Base-by-base conservation (phyloP, 805 yeast genomes). In the Hanseniaspora taiwanica region DNA sequence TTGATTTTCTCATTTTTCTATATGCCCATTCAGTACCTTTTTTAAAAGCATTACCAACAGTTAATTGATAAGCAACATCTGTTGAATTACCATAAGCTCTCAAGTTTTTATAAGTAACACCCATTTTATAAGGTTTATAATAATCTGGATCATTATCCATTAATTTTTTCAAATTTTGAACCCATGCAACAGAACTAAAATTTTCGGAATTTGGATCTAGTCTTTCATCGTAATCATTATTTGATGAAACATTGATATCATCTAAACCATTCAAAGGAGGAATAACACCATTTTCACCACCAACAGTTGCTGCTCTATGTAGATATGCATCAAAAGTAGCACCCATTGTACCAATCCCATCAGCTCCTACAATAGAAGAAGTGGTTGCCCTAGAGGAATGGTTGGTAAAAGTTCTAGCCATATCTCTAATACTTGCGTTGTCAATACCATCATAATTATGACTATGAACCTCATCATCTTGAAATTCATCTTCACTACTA, bases 51-150 rank as follows among this genome's bases (percentile, higher is more conserved):
- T 74, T 77, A 20, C 65, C 46, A 20, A 76, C 69, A 3, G 78
- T 77, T 3, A 74, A 63, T 55, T 76, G 83, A 55, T 72, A 78
- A 51, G 78, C 81, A 9, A 79, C 69, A 55, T 76, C 84, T 3
- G 76, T 65, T 3, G 84, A 80, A 39, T 73, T 65, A 55, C 85
- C 86, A 46, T 58, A 69, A 3, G 80, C 81, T 43, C 78, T 54
- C 50, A 78, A 60, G 50, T 76, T 58, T 43, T 68, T 66, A 65
- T 74, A 77, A 7, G 74, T 72, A 44, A 79, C 57, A 18, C 82
- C 81, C 47, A 79, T 59, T 14, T 71, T 62, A 23, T 76, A 64
- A 17, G 78, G 81, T 51, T 71, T 75, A 53, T 72, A 78, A 58
- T 73, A 74, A 19, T 77, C 82, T 0, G 74, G 72, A 48, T 79